phyloP scores from a whole-genome alignment of 2,329 filamentous ascomycete genomes.

The Trichothecium roseum region DNA sequence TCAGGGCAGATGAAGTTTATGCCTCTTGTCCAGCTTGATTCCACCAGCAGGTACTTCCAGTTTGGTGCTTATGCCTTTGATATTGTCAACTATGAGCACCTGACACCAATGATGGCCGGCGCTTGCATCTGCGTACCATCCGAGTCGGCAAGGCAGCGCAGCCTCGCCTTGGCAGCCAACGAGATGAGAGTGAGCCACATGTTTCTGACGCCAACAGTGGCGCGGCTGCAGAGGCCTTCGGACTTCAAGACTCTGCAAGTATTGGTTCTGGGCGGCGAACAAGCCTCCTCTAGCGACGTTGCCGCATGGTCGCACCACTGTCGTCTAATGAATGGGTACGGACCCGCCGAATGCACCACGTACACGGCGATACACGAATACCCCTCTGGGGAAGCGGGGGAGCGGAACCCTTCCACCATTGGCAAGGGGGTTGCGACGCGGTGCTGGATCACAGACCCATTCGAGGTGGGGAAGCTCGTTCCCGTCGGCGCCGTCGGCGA shows the following conservation, averaged over 20 bases:
- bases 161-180: no score
- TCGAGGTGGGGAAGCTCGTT: conserved; percentile 18
- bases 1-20: background rate
- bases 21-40: no score
- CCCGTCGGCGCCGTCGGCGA: conserved; percentile 29
- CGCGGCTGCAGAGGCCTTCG: no score
- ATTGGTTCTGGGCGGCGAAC: no score
- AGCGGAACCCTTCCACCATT: conserved; percentile 4
- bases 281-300: no score
- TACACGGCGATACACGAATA: conserved; percentile 3
- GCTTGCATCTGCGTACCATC: conserved; percentile 1
- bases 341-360: conserved; percentile 9
- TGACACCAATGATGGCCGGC: background rate
- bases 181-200: no score
- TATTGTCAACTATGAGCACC: background rate
- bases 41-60: no score
- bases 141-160: background rate
- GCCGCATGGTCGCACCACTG: no score
- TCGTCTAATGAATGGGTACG: conserved; percentile 9
- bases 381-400: background rate
- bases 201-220: no score
- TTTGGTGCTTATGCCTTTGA: background rate
- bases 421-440: conserved; percentile 7
- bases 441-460: conserved; percentile 7
- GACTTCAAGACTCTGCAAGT: no score